Evolutionary conservation across 2,329 filamentous ascomycete species (phyloP).

Genomic region (Alternaria gaisen): DNA sequence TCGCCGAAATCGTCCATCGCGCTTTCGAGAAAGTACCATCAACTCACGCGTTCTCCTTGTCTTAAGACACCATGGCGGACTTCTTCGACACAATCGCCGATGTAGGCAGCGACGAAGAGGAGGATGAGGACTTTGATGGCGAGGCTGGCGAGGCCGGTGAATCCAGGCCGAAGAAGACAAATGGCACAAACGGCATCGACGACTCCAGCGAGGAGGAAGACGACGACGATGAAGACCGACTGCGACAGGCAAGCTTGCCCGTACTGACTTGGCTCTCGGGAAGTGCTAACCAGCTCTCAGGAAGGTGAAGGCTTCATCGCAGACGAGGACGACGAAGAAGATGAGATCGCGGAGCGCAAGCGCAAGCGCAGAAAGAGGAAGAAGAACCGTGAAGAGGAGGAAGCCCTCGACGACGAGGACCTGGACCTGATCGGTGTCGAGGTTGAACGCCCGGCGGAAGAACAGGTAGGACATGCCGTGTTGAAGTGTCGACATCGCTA

Average conservation of each 20-base stretch:
- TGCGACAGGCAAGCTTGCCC: conserved; percentile 39
- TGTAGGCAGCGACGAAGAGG: conserved; percentile 68
- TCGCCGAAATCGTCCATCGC: conserved; percentile 17
- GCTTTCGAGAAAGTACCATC: conserved; percentile 17
- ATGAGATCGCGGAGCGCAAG: conserved; percentile 64
- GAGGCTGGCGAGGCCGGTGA: conserved; percentile 35
- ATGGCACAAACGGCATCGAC: conserved; percentile 43
- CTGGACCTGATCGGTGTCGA: conserved; percentile 91
- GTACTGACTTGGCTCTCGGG: not conserved
- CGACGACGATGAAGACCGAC: conserved; percentile 51
- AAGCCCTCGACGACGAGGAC: conserved; percentile 90
- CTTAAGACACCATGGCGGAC: conserved; percentile 53
- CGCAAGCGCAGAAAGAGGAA: conserved; percentile 79
- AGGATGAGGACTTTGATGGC: conserved; percentile 51
- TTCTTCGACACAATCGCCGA: conserved; percentile 87
- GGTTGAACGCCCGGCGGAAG: conserved; percentile 70
- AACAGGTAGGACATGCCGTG: conserved; percentile 66
- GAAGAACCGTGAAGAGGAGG: conserved; percentile 79
- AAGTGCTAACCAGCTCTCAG: conserved; percentile 57
- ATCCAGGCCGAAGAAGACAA: conserved; percentile 33
- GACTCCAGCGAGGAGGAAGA: conserved; percentile 54
- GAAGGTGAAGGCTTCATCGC: conserved; percentile 95
- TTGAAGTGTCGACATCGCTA: conserved; percentile 21
- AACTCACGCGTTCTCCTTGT: conserved; percentile 41
- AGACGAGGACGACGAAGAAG: conserved; percentile 84